A percentile compares a stretch with the other conserved stretches of the same genome.
Conservation (phyloP, 2,329 filamentous ascomycete genomes). For the Fusarium dlaminii region DNA sequence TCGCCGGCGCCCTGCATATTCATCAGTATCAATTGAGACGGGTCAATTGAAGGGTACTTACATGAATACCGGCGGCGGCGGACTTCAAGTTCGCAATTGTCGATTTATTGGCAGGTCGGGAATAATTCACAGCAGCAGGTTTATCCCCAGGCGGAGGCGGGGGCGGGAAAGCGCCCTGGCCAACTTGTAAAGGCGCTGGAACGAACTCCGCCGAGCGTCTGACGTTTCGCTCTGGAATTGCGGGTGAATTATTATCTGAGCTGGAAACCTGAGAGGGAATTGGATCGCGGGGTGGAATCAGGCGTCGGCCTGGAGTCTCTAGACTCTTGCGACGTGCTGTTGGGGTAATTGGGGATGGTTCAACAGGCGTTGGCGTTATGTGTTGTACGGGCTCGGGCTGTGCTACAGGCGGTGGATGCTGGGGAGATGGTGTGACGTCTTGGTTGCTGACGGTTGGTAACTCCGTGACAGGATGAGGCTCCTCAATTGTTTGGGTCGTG, state of each 20-base stretch:
- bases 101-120: constrained; percentile 28
- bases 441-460: constrained; percentile 31
- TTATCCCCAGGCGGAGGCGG: not conserved
- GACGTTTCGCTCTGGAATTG: constrained; percentile 31
- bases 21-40: not conserved
- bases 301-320: constrained; percentile 36
- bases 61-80: constrained; percentile 37
- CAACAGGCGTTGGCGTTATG: constrained; percentile 5
- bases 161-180: constrained; percentile 3
- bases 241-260: not conserved
- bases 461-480: constrained; percentile 25
- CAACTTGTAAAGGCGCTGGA: constrained; percentile 5
- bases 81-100: constrained; percentile 38
- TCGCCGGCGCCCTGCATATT: constrained; percentile 36
- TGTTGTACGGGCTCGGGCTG: not conserved
- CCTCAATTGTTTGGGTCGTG: constrained; percentile 32
- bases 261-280: constrained; percentile 3
- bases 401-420: not conserved
- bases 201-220: constrained; percentile 2
- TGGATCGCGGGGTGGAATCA: constrained; percentile 35
- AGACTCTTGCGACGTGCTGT: constrained; percentile 34
- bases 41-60: not conserved
- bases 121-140: constrained; percentile 9
- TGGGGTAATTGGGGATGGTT: not conserved
- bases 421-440: constrained; percentile 6